Percentiles rank a stretch among this genome's conserved stretches.
Evolutionary conservation across 2,329 filamentous ascomycete species (phyloP).

Genomic region (Aspergillus candidus): DNA sequence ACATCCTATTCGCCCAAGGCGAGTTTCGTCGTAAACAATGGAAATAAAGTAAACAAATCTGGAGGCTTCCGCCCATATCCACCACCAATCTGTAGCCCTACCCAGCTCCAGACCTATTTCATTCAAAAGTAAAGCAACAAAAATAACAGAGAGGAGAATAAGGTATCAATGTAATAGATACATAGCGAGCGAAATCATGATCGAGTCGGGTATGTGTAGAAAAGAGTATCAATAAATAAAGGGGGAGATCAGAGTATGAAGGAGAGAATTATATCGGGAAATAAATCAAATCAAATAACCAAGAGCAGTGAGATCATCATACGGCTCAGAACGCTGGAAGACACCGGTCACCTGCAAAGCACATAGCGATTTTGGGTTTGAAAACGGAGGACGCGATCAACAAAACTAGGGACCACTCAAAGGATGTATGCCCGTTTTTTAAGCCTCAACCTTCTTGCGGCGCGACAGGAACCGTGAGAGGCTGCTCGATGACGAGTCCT

Average conservation of each 20-base stretch:
- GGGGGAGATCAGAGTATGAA: slow-evolving; percentile 5
- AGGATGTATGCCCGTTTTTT: slow-evolving; percentile 1
- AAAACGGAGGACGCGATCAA: slow-evolving; percentile 5
- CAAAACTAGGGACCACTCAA: slow-evolving; percentile 7
- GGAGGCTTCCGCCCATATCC: no score
- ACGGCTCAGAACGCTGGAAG: slow-evolving; percentile 12
- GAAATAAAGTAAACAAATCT: neutral
- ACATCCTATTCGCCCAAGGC: neutral
- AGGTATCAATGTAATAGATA: slow-evolving; percentile 2
- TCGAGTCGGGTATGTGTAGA: neutral
- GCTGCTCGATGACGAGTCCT: slow-evolving; percentile 8
- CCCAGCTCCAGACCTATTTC: no score
- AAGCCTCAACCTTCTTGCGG: slow-evolving; percentile 25
- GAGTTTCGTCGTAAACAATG: neutral
- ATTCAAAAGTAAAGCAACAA: neutral
- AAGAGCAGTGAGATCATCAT: slow-evolving; percentile 11
- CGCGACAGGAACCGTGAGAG: slow-evolving; percentile 33
- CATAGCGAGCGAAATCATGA: neutral
- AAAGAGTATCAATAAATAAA: slow-evolving; percentile 3
- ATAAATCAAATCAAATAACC: slow-evolving; percentile 7
- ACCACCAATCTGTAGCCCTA: no score
- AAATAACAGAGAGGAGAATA: neutral
- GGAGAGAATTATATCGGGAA: slow-evolving; percentile 1
- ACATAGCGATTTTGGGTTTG: slow-evolving; percentile 8
- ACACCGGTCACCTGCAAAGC: slow-evolving; percentile 4